A percentile compares a stretch with the other conserved stretches of the same genome.
Conservation (phyloP, 371 early-diverging fungal species). For the Parasitella parasitica region DNA sequence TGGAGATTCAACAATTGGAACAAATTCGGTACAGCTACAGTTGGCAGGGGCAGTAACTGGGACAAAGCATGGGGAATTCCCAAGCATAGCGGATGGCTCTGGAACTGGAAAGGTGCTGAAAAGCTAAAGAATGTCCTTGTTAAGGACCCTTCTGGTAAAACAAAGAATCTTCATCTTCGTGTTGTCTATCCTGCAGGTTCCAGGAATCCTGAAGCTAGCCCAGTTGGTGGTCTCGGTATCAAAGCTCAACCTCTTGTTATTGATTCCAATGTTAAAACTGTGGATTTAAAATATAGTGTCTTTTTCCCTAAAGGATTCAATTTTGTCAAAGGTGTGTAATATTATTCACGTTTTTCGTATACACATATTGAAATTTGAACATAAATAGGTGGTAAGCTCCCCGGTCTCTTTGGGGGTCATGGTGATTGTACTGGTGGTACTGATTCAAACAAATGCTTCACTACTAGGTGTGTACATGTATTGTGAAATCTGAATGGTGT, state of each 20-base stretch:
- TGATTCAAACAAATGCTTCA: slow-evolving; percentile 57
- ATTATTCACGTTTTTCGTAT: too few species aligned
- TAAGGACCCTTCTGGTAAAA: slow-evolving; percentile 14
- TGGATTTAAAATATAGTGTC: slow-evolving; percentile 49
- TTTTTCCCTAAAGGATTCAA: slow-evolving; percentile 52
- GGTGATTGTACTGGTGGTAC: slow-evolving; percentile 61
- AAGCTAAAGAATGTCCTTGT: slow-evolving; percentile 1
- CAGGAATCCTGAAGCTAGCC: slow-evolving; percentile 21
- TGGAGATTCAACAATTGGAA: slow-evolving; percentile 29
- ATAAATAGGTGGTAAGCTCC: slow-evolving; percentile 47
- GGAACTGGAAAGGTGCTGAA: slow-evolving; percentile 20
- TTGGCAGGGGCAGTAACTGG: slow-evolving; percentile 11
- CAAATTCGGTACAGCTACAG: slow-evolving; percentile 10
- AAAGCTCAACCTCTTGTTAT: slow-evolving; percentile 22
- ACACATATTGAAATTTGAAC: background rate
- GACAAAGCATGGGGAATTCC: slow-evolving; percentile 17
- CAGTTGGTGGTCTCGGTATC: slow-evolving; percentile 24
- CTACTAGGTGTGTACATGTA: slow-evolving; percentile 36
- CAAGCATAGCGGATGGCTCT: slow-evolving; percentile 23
- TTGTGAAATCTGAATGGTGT: background rate
- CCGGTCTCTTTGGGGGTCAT: slow-evolving; percentile 57
- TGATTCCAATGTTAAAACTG: slow-evolving; percentile 18
- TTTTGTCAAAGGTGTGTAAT: slow-evolving; percentile 50
- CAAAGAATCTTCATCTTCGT: slow-evolving; percentile 10
- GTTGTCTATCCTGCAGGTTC: slow-evolving; percentile 15